A percentile compares a stretch with the other conserved stretches of the same genome.
These are phyloP conservation scores for Musa acuminata DNA, from an alignment of 176 grass and related monocot species.

Conservation along the genomic window DNA sequence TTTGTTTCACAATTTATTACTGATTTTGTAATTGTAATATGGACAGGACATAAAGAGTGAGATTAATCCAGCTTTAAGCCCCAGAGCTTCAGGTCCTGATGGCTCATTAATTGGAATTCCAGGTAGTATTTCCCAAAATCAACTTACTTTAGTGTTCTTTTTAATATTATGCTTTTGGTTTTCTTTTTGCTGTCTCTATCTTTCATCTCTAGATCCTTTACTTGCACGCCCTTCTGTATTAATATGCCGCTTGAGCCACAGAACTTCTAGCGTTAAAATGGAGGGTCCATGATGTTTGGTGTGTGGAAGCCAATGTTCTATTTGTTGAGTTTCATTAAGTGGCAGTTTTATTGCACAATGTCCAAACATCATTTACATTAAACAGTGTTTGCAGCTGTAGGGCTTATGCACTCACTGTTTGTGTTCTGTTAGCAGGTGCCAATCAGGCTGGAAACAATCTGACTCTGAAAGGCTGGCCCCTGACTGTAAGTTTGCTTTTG, in stretches of 20 bases:
- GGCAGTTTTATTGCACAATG: background rate
- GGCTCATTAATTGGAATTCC: constrained; percentile 80
- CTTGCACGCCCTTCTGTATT: background rate
- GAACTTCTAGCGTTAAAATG: background rate
- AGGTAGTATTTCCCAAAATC: constrained; percentile 35
- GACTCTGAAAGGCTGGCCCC: constrained; percentile 98
- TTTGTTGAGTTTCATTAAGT: background rate
- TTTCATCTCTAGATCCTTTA: background rate
- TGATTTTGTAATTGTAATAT: constrained; percentile 29
- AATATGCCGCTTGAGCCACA: background rate
- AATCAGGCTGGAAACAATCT: constrained; percentile 93
- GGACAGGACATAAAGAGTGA: constrained; percentile 82
- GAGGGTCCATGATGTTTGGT: background rate
- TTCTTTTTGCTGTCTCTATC: background rate
- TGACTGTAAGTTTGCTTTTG: constrained; percentile 55
- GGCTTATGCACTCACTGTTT: background rate
- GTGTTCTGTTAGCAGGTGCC: constrained; percentile 44
- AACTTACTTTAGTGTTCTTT: no score
- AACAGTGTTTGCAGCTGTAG: background rate
- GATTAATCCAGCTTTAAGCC: constrained; percentile 77
- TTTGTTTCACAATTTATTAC: background rate
- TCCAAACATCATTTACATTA: background rate
- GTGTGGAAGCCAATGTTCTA: background rate
- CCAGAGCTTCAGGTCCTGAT: constrained; percentile 63
- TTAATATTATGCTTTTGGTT: background rate